Evolutionary conservation across 441 rosid genomes (phyloP).

Genomic region (Corymbia citriodora): DNA sequence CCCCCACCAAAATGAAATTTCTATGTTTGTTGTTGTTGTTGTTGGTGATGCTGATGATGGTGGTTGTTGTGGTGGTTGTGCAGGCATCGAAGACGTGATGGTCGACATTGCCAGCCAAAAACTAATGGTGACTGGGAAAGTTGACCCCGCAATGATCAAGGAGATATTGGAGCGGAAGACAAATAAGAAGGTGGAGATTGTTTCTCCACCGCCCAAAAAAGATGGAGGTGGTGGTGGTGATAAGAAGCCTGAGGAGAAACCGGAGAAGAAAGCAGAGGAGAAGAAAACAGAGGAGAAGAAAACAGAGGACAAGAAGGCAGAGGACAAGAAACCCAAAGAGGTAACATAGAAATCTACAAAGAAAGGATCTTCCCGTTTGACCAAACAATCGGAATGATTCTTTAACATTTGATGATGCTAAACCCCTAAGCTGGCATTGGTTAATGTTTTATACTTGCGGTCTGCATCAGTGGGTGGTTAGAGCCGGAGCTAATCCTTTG

Average conservation of each 20-base stretch:
- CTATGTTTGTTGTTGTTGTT: not conserved
- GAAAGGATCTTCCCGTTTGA: not conserved
- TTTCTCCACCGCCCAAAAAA: slow-evolving; percentile 67
- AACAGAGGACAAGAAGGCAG: slow-evolving; percentile 23
- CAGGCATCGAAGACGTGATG: slow-evolving; percentile 69
- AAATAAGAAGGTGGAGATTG: slow-evolving; percentile 61
- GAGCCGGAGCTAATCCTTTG: not conserved
- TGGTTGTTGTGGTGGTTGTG: not conserved
- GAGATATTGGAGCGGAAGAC: slow-evolving; percentile 49
- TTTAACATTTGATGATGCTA: not conserved
- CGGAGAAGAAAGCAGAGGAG: slow-evolving; percentile 14
- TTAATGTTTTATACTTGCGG: not conserved
- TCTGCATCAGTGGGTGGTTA: not conserved
- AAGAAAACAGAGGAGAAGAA: slow-evolving; percentile 37
- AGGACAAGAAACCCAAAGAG: slow-evolving; percentile 65
- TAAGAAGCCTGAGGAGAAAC: slow-evolving; percentile 30
- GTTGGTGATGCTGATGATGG: not conserved
- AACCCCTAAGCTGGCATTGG: not conserved
- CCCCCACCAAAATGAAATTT: not conserved
- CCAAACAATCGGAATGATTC: not conserved
- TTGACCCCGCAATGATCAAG: slow-evolving; percentile 52
- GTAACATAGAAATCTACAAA: slow-evolving; percentile 23
- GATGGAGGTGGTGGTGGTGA: slow-evolving; percentile 48
- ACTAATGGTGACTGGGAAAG: slow-evolving; percentile 72
- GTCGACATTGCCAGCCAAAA: slow-evolving; percentile 49